A percentile compares a stretch with the other conserved stretches of the same genome.
phyloP scores from a whole-genome alignment of 1,284 basidiomycete genomes.

The Cystobasidiaceae sp. region DNA sequence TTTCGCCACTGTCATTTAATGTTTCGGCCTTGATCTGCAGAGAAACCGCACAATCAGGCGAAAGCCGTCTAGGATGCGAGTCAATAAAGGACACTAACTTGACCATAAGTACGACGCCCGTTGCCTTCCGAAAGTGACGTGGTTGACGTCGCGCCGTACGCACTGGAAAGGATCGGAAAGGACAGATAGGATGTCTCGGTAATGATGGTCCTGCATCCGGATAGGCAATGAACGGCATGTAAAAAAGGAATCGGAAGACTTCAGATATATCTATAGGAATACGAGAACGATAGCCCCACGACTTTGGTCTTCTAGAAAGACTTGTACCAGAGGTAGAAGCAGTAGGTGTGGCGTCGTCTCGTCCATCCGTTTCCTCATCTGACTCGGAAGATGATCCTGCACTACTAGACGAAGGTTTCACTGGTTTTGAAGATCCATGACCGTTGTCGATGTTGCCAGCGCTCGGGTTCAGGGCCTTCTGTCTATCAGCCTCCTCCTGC shows the following conservation, averaged over 20 bases:
- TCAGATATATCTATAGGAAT: neutral
- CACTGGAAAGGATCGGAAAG: constrained; percentile 22
- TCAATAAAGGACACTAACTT: too few species aligned
- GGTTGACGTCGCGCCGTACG: neutral
- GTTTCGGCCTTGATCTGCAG: too few species aligned
- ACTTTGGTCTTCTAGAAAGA: too few species aligned
- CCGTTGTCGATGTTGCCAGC: neutral
- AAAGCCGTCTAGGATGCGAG: too few species aligned
- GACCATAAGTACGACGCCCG: neutral
- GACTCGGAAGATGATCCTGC: too few species aligned
- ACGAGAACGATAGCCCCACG: too few species aligned
- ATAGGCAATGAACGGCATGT: too few species aligned
- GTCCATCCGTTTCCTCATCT: too few species aligned
- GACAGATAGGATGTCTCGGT: constrained; percentile 19
- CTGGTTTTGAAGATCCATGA: neutral
- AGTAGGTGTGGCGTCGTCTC: too few species aligned
- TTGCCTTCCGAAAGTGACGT: neutral
- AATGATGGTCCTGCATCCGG: neutral
- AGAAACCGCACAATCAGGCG: too few species aligned
- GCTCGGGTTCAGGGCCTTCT: neutral
- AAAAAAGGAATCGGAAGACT: neutral
- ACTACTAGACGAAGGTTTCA: neutral
- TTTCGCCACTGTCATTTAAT: too few species aligned
- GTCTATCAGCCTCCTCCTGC: neutral
- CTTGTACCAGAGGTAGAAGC: too few species aligned